These are phyloP conservation scores for Ceratobasidium papillatum DNA, from an alignment of 1,284 basidiomycete species.

Conservation along the genomic window DNA sequence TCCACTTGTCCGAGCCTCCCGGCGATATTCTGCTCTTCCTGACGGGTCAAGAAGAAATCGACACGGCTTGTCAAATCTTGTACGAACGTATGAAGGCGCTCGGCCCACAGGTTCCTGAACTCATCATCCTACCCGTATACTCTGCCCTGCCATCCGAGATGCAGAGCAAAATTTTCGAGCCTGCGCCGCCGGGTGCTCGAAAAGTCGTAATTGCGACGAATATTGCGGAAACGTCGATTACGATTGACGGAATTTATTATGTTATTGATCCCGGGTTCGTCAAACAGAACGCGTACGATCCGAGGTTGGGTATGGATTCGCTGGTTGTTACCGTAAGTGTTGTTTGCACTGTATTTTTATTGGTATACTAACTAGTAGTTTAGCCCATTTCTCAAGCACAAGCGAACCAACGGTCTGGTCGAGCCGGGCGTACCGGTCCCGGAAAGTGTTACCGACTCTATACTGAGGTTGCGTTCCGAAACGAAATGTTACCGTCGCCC, in stretches of 20 bases:
- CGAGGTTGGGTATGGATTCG: slow-evolving; percentile 97
- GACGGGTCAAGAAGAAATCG: slow-evolving; percentile 99
- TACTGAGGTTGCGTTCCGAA: slow-evolving; percentile 96
- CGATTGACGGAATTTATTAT: slow-evolving; percentile 98
- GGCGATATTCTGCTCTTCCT: slow-evolving; percentile 97
- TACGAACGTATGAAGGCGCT: slow-evolving; percentile 98
- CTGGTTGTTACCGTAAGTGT: slow-evolving; percentile 82
- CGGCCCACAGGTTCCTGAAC: slow-evolving; percentile 95
- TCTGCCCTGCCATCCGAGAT: slow-evolving; percentile 98
- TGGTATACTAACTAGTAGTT: neutral
- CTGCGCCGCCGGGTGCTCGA: slow-evolving; percentile 93
- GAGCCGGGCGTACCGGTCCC: slow-evolving; percentile 96
- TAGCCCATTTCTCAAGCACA: slow-evolving; percentile 98
- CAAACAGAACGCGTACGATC: slow-evolving; percentile 99
- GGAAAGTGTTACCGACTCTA: slow-evolving; percentile 97
- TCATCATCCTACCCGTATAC: slow-evolving; percentile 96
- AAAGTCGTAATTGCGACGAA: slow-evolving; percentile 99
- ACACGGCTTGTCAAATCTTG: slow-evolving; percentile 95
- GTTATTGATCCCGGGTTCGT: slow-evolving; percentile 99
- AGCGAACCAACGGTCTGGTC: slow-evolving; percentile 92
- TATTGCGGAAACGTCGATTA: slow-evolving; percentile 98
- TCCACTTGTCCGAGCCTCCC: slow-evolving; percentile 96
- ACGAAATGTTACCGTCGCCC: slow-evolving; percentile 59
- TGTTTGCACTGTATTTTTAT: neutral
- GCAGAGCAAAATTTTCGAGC: slow-evolving; percentile 97